These are phyloP conservation scores for Haplosporangium sp. DNA, from an alignment of 371 early-diverging fungal species.

Conservation along the genomic window DNA sequence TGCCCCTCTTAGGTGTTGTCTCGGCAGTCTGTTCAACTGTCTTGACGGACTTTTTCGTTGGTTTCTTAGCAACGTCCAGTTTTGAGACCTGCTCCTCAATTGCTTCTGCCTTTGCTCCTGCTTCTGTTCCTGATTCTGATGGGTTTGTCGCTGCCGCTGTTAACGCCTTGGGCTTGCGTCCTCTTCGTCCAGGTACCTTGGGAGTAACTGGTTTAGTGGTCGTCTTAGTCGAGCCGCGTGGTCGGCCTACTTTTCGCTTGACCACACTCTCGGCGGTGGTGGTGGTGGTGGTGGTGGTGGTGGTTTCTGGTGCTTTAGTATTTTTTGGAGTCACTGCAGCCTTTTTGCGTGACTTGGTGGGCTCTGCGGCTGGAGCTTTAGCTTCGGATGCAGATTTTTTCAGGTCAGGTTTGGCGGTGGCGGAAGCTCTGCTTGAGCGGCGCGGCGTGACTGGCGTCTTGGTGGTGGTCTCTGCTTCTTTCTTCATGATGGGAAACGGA, in stretches of 20 bases:
- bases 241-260: constrained; percentile 7
- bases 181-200: background rate
- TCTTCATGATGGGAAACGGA: background rate
- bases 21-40: background rate
- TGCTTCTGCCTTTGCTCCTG: background rate
- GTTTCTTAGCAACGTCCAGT: background rate
- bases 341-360: background rate
- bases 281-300: background rate
- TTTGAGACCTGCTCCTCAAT: constrained; percentile 12
- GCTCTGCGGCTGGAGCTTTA: background rate
- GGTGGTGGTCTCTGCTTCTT: constrained; percentile 6
- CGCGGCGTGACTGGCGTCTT: constrained; percentile 8
- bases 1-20: background rate
- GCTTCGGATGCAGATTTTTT: background rate
- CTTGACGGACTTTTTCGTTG: background rate
- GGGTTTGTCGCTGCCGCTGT: background rate
- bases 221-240: constrained; percentile 7
- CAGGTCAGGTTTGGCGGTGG: constrained; percentile 4
- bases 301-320: constrained; percentile 5
- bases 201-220: background rate
- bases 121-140: background rate
- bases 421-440: constrained; percentile 9
- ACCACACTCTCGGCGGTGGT: background rate
- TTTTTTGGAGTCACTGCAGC: background rate
- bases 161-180: constrained; percentile 10